Conservation (phyloP, 208 protist genomes). For the Leishmania braziliensis region DNA sequence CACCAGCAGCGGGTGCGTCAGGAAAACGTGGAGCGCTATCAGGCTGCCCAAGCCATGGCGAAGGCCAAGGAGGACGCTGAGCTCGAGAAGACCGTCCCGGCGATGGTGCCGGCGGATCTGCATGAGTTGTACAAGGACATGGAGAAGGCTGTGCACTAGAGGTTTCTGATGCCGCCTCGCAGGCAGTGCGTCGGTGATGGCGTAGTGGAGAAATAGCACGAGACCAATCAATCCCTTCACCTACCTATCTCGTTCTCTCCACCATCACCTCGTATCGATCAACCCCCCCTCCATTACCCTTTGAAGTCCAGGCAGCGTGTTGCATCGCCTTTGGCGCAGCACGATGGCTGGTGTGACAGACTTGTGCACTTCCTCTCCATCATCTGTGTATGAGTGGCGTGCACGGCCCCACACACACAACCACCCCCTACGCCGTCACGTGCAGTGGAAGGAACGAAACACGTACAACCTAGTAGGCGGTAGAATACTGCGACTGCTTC, state of each 20-base stretch:
- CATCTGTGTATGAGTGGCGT: not conserved
- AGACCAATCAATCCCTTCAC: not conserved
- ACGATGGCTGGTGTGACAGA: not conserved
- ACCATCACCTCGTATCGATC: not conserved
- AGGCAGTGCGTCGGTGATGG: not conserved
- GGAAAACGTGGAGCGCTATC: constrained; percentile 64
- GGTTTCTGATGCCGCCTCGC: not conserved
- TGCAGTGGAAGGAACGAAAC: not conserved
- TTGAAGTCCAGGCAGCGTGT: not conserved
- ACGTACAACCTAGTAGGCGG: constrained; percentile 3
- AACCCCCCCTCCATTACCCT: not conserved
- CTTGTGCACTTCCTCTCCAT: not conserved
- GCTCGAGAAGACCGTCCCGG: constrained; percentile 41
- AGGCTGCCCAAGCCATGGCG: constrained; percentile 49
- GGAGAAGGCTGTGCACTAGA: constrained; percentile 59
- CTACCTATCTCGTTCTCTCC: not conserved
- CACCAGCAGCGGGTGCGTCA: constrained; percentile 67
- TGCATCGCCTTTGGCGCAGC: not conserved
- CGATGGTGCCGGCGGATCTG: constrained; percentile 60
- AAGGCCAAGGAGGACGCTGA: constrained; percentile 28
- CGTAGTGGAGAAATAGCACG: not conserved
- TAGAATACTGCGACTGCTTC: not conserved
- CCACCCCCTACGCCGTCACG: not conserved
- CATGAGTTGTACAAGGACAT: constrained; percentile 75
- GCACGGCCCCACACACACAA: not conserved